Base-by-base conservation (phyloP, 768 basidiomycete species). In the Agrocybe pediades region DNA sequence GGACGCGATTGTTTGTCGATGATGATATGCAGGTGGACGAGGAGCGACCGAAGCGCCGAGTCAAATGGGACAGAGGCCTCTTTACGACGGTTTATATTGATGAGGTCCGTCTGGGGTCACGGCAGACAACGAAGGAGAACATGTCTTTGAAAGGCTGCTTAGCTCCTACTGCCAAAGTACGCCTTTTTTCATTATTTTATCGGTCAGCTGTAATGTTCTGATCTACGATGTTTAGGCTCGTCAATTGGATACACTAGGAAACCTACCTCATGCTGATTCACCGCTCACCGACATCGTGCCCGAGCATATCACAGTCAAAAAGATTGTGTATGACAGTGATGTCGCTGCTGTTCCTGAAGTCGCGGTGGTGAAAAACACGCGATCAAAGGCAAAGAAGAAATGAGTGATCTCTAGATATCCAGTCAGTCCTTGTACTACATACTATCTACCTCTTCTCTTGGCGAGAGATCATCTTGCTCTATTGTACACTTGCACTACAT, bases 271-370 rank as follows among this genome's bases (percentile, higher is more conserved):
- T 59, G 77, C 78, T 25, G 79, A 83, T 26, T 67, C 76, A 16
- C 85, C 87, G 1, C 68, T 85, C 21, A 66, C 71, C 46, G 80
- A 87, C 29, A 74, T 92, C 26, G 74, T 79, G 20, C 73, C 75
- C 21, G 88, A 92, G 67, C 84, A 83, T 46, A 69, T 93, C 47
- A 71, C 82, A 47, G 85, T 92, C 36, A 88, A 90, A 73, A 91
- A 83, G 65, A 90, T 85, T 66, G 80, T 93, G 17, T 93, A 92
- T 54, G 89, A 92, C 57, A 83, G 85, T 53, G 91, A 93, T 60
- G 61, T 78, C 2, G 77, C 79, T 48, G 69, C 62, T 24, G 57
- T 63, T 9, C 60, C 20, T 57, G 60, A 45, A 59, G 66, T 46
- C 51, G 71, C 46, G 59, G 70, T 29, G 8, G 49, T 36, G 29